Base-by-base conservation (phyloP, 2,329 filamentous ascomycete species). In the Botrytis pseudocinerea region DNA sequence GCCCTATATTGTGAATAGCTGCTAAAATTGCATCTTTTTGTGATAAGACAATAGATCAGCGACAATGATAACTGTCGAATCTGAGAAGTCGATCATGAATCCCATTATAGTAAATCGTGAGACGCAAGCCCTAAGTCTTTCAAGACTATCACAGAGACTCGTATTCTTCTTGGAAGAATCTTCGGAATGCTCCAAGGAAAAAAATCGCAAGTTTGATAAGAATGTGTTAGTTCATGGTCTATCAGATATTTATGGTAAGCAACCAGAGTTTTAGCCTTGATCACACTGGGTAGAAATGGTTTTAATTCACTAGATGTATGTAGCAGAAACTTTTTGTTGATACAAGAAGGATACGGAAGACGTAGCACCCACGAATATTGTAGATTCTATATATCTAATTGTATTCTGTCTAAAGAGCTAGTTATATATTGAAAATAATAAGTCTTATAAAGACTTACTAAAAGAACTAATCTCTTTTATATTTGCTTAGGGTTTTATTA, bases 131-230 rank as follows among this genome's bases (percentile, higher is more conserved):
- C 3, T 10, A 35, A 44, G 16, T 44, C 1, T 7, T 3, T 42
- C 14, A 16, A 63, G 16, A 32, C n/a, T 1, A 20, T 4, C 4
- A n/a, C n/a, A 20, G 16, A n/a, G 10, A 44, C 25, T n/a, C 18
- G 20, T 16, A 44, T 40, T 20, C 4, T 28, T 8, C 32, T 22
- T 44, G 16, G 42, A n/a, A 28, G 2, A 63, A 44, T n/a, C 10
- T 3, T 25, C 18, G 4, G 1, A 5, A 2, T 4, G 8, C 9
- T 28, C 0, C 42, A 6, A 6, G 5, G 0, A 9, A 0, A 2
- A 0, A 22, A 7, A 1, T 1, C 5, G 16, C 3, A 32, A 14
- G 16, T 40, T 42, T 32, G 8, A 6, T 63, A 18, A 7, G 5
- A 5, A 8, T 44, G 40, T 20, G n/a, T 5, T 22, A 3, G 7